Conservation (phyloP, 2,329 filamentous ascomycete genomes). For the Sarocladium oryzae region DNA sequence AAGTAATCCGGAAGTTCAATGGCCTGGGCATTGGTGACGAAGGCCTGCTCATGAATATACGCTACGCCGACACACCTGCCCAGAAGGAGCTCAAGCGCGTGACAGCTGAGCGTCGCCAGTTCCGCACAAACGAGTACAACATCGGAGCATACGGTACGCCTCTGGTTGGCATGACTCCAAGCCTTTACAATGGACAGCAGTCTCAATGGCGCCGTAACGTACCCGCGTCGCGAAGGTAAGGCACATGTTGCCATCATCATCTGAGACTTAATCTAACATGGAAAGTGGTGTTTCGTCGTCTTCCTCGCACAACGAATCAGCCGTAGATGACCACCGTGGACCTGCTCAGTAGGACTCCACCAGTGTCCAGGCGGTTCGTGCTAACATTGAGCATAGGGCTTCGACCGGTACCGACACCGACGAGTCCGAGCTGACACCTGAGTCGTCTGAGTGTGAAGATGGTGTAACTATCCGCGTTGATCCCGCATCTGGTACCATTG, state of each 20-base stretch:
- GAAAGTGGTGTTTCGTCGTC: conserved; percentile 21
- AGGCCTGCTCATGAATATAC: conserved; percentile 80
- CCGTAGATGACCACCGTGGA: conserved; percentile 19
- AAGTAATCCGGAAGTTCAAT: conserved; percentile 81
- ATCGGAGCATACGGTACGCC: conserved; percentile 62
- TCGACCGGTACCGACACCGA: conserved; percentile 33
- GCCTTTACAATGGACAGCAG: conserved; percentile 27
- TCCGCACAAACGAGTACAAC: conserved; percentile 93
- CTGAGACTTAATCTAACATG: conserved; percentile 5
- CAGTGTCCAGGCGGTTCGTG: background rate
- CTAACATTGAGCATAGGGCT: conserved; percentile 21
- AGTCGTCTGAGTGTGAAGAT: conserved; percentile 45
- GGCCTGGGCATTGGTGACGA: conserved; percentile 71
- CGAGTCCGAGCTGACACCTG: conserved; percentile 31
- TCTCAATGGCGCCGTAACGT: conserved; percentile 28
- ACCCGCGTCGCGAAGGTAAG: conserved; percentile 25
- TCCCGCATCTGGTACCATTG: conserved; percentile 22
- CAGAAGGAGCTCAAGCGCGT: conserved; percentile 97
- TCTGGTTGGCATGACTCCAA: conserved; percentile 46
- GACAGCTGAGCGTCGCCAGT: conserved; percentile 89
- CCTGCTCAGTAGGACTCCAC: conserved; percentile 26
- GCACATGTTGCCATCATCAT: background rate
- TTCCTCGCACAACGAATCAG: conserved; percentile 17
- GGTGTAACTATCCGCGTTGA: conserved; percentile 49
- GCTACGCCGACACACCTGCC: conserved; percentile 92